Evolutionary conservation across 2,329 filamentous ascomycete genomes (phyloP).

Genomic region (Fusarium sp.): DNA sequence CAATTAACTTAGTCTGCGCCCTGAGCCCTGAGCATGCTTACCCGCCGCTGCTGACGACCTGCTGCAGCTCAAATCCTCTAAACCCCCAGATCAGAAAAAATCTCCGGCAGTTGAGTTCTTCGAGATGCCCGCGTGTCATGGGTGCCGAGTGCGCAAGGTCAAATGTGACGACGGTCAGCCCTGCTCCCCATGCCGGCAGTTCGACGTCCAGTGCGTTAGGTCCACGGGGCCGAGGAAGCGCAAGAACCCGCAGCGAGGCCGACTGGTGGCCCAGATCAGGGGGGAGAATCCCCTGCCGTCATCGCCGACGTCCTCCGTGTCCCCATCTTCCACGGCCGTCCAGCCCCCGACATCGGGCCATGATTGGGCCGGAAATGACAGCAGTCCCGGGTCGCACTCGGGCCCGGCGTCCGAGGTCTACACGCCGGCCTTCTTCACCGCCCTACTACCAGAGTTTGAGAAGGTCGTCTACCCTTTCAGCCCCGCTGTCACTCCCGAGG

Average conservation of each 20-base stretch:
- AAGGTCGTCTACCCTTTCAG: slow-evolving; percentile 40
- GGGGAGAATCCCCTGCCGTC: slow-evolving; percentile 26
- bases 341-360: slow-evolving; percentile 19
- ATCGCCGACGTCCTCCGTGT: slow-evolving; percentile 29
- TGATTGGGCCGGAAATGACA: slow-evolving; percentile 30
- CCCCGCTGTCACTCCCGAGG: slow-evolving; percentile 32
- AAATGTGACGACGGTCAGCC: slow-evolving; percentile 41
- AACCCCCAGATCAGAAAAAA: not conserved
- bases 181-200: slow-evolving; percentile 38
- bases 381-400: slow-evolving; percentile 25
- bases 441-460: slow-evolving; percentile 33
- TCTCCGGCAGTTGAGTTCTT: not conserved
- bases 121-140: slow-evolving; percentile 38
- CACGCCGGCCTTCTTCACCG: slow-evolving; percentile 32
- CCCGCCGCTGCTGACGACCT: slow-evolving; percentile 7
- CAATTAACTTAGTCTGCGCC: not conserved
- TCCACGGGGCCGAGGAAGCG: slow-evolving; percentile 34
- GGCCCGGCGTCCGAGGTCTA: slow-evolving; percentile 28
- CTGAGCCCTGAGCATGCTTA: slow-evolving; percentile 6
- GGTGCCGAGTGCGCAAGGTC: slow-evolving; percentile 43
- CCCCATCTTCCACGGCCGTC: slow-evolving; percentile 27
- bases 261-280: slow-evolving; percentile 37
- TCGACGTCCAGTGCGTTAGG: slow-evolving; percentile 37
- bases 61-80: not conserved
- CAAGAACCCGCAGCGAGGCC: slow-evolving; percentile 36